Conservation (phyloP, 345 rosid genomes). For the Camelina sativa region DNA sequence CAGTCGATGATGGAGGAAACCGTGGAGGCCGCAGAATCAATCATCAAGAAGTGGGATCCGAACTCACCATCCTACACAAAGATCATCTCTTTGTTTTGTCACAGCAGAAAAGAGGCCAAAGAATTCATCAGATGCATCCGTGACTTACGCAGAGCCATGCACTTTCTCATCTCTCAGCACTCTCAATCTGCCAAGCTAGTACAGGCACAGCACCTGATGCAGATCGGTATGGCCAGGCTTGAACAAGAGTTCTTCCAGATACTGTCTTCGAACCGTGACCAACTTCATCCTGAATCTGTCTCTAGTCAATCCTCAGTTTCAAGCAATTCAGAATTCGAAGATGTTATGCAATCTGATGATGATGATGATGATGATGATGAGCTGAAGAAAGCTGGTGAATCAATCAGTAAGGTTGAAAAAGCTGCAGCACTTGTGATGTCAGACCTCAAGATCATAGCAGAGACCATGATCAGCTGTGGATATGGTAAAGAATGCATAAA, state of each 20-base stretch:
- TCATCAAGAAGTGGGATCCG: constrained; percentile 67
- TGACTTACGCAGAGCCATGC: constrained; percentile 64
- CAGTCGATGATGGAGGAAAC: constrained; percentile 55
- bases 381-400: constrained; percentile 45
- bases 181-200: constrained; percentile 55
- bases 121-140: constrained; percentile 51
- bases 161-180: constrained; percentile 48
- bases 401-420: constrained; percentile 48
- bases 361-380: constrained; percentile 43
- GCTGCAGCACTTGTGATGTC: constrained; percentile 51
- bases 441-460: constrained; percentile 70
- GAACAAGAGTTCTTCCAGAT: constrained; percentile 58
- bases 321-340: constrained; percentile 46
- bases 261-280: constrained; percentile 48
- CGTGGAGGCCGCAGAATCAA: constrained; percentile 50
- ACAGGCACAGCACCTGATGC: constrained; percentile 63
- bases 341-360: constrained; percentile 23
- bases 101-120: constrained; percentile 56
- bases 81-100: constrained; percentile 48
- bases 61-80: constrained; percentile 48
- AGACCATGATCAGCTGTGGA: constrained; percentile 73
- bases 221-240: constrained; percentile 64
- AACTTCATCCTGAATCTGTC: constrained; percentile 58
- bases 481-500: constrained; percentile 71
- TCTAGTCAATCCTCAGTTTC: constrained; percentile 53